Percentiles rank a stretch among this genome's conserved stretches.
Conservation (phyloP, 306 rosid genomes). For the Boehmeria nivea region DNA sequence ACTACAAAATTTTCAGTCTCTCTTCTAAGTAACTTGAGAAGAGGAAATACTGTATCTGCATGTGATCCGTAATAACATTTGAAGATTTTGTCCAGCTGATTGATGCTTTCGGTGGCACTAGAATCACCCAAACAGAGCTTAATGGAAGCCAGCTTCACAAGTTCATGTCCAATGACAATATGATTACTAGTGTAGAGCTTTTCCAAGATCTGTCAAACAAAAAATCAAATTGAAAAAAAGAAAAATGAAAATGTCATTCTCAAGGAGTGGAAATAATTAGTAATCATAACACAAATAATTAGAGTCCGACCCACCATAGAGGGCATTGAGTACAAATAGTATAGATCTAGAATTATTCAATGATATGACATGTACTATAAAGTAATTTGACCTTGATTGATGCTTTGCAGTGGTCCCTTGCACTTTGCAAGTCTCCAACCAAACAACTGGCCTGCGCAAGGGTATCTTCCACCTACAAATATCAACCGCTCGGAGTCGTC, state of each 20-base stretch:
- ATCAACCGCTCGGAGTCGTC: constrained; percentile 6
- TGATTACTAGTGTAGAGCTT: constrained; percentile 64
- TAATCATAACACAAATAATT: background rate
- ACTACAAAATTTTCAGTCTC: no score
- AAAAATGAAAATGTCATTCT: background rate
- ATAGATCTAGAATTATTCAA: constrained; percentile 10
- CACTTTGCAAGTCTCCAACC: constrained; percentile 46
- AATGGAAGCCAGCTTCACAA: constrained; percentile 75
- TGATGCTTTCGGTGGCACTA: constrained; percentile 38
- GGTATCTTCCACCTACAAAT: constrained; percentile 74
- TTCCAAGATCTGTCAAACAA: constrained; percentile 62
- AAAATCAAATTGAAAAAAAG: constrained; percentile 6
- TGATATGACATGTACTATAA: constrained; percentile 3
- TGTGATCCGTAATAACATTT: constrained; percentile 62
- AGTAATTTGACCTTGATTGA: constrained; percentile 53
- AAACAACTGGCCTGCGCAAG: constrained; percentile 74
- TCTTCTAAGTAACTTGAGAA: constrained; percentile 37
- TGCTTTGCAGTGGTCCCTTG: constrained; percentile 67
- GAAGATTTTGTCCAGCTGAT: constrained; percentile 46
- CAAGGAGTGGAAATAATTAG: background rate
- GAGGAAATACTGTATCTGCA: constrained; percentile 53
- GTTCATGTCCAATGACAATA: constrained; percentile 79
- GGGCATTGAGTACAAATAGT: background rate
- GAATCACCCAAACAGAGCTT: constrained; percentile 52
- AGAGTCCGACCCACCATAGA: background rate